Evolutionary conservation across 2,329 filamentous ascomycete genomes (phyloP).

Genomic region (Clarireedia hainanense): DNA sequence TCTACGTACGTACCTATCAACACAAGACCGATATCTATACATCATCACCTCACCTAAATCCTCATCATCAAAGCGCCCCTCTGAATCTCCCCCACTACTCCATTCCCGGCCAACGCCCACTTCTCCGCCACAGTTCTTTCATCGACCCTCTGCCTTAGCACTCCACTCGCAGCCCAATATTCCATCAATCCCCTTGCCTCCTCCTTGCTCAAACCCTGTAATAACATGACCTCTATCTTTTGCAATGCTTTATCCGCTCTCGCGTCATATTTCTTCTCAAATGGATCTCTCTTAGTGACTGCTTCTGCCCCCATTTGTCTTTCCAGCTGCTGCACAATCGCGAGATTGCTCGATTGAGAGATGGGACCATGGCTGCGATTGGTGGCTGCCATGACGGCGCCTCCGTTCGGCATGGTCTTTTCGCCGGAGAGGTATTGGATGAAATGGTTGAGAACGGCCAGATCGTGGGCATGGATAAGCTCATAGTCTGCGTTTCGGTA

Average conservation of each 20-base stretch:
- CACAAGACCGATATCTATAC: no score
- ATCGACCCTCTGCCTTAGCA: constrained; percentile 63
- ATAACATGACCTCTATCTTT: constrained; percentile 43
- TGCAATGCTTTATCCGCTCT: constrained; percentile 46
- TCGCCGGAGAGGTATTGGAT: constrained; percentile 60
- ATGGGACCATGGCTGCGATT: constrained; percentile 62
- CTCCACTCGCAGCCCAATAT: constrained; percentile 84
- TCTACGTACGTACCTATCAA: no score
- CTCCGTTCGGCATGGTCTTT: constrained; percentile 59
- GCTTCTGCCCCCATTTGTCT: constrained; percentile 28
- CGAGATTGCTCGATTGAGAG: constrained; percentile 60
- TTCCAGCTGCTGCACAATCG: constrained; percentile 50
- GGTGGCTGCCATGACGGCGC: constrained; percentile 67
- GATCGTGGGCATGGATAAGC: constrained; percentile 77
- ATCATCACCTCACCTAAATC: constrained; percentile 13
- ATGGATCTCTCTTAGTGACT: constrained; percentile 42
- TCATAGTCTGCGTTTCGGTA: constrained; percentile 68
- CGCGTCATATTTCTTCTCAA: constrained; percentile 47
- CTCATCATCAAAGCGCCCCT: constrained; percentile 44
- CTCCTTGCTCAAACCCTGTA: constrained; percentile 60
- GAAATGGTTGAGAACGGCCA: constrained; percentile 69
- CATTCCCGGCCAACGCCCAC: constrained; percentile 75
- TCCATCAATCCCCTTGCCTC: constrained; percentile 80
- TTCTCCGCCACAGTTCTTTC: constrained; percentile 68
- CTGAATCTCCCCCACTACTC: constrained; percentile 81